Evolutionary conservation across 2,329 filamentous ascomycete genomes (phyloP).

Genomic region (Phoma sp.): DNA sequence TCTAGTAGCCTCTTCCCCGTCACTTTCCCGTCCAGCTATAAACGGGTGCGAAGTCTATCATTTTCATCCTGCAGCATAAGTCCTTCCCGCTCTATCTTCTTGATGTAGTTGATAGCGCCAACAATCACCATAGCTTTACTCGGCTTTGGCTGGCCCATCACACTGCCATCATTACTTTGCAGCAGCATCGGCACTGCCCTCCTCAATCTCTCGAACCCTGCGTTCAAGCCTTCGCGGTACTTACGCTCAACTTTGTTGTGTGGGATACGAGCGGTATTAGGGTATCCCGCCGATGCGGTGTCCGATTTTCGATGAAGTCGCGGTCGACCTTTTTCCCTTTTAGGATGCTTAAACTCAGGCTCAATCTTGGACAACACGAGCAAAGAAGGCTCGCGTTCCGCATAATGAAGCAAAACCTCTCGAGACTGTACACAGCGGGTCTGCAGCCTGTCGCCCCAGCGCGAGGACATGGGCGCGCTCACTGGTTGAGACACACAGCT

Average conservation of each 20-base stretch:
- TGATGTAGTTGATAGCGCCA: conserved; percentile 45
- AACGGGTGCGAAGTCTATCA: conserved; percentile 36
- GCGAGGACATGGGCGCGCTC: no score
- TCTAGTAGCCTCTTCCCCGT: no score
- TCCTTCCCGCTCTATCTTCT: conserved; percentile 37
- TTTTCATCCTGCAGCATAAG: conserved; percentile 36
- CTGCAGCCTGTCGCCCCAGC: no score
- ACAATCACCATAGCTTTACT: conserved; percentile 45
- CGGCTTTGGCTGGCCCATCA: conserved; percentile 40
- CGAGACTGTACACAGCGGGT: no score
- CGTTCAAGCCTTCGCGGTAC: conserved; percentile 41
- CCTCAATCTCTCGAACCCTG: conserved; percentile 39
- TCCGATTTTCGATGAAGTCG: conserved; percentile 41
- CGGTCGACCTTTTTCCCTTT: conserved; percentile 43
- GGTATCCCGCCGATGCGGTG: conserved; percentile 24
- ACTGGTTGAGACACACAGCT: no score
- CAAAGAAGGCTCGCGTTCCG: conserved; percentile 41
- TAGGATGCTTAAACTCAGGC: conserved; percentile 33
- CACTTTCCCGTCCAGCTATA: no score
- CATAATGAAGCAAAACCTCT: conserved; percentile 34
- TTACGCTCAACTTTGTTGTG: conserved; percentile 45
- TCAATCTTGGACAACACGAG: conserved; percentile 27
- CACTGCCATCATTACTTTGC: conserved; percentile 34
- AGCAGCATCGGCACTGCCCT: conserved; percentile 40
- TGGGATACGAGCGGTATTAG: conserved; percentile 35